phyloP scores from a whole-genome alignment of 2,329 filamentous ascomycete species.

The Blumeria hordei region DNA sequence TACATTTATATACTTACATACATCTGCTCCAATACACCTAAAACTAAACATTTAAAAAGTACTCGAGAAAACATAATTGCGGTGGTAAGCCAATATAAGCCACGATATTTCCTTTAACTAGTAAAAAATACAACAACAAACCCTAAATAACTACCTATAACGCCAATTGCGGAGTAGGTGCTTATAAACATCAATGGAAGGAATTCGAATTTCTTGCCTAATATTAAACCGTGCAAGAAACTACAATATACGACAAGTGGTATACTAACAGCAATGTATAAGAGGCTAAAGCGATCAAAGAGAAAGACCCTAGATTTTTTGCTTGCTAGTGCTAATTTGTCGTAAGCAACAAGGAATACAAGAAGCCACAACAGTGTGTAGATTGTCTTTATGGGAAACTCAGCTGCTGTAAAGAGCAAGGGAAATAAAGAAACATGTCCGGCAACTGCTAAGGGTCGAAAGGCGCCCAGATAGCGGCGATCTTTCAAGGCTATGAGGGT shows the following conservation, averaged over 20 bases:
- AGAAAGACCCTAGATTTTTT: constrained; percentile 62
- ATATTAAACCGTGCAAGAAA: constrained; percentile 57
- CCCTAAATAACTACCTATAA: constrained; percentile 84
- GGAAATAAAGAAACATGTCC: constrained; percentile 93
- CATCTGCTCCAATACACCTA: no score
- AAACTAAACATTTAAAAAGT: no score
- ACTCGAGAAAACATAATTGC: no score
- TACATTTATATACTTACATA: no score
- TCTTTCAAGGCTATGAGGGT: constrained; percentile 78
- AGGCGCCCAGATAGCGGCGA: constrained; percentile 72
- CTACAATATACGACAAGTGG: constrained; percentile 79
- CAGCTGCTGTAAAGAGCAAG: constrained; percentile 69
- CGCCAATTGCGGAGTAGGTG: constrained; percentile 81
- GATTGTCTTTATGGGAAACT: constrained; percentile 81
- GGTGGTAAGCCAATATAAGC: no score
- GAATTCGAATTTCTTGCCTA: constrained; percentile 67
- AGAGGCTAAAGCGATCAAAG: constrained; percentile 67
- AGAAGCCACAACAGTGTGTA: constrained; percentile 89
- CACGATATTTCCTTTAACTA: constrained; percentile 4
- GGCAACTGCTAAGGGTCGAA: constrained; percentile 73
- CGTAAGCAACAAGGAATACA: constrained; percentile 64
- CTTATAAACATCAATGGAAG: constrained; percentile 93
- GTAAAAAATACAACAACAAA: constrained; percentile 81
- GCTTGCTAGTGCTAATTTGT: constrained; percentile 65
- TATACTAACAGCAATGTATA: constrained; percentile 78